These are phyloP conservation scores for Epichloe brachyelytri DNA, from an alignment of 2,329 filamentous ascomycete genomes.

Conservation along the genomic window DNA sequence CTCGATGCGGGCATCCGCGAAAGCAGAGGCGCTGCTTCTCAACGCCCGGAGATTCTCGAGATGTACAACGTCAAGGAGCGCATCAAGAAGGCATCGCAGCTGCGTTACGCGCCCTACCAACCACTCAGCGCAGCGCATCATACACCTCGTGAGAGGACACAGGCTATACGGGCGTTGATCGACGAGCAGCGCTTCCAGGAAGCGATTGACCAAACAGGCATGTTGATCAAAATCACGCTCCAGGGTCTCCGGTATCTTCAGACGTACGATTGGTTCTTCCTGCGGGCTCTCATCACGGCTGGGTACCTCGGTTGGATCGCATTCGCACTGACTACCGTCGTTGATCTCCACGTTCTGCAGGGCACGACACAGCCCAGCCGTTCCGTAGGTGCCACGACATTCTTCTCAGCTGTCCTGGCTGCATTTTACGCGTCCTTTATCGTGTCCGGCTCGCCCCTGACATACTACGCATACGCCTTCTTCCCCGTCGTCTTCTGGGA, in stretches of 20 bases:
- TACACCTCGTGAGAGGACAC: constrained; percentile 25
- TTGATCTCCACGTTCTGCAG: constrained; percentile 37
- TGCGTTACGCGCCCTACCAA: constrained; percentile 66
- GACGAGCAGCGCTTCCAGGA: constrained; percentile 29
- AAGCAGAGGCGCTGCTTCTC: constrained; percentile 70
- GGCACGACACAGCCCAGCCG: constrained; percentile 34
- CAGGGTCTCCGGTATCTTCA: constrained; percentile 86
- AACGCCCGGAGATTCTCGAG: constrained; percentile 84
- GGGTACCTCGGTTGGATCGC: constrained; percentile 97
- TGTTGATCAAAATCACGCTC: constrained; percentile 63
- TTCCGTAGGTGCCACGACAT: constrained; percentile 39
- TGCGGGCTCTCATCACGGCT: constrained; percentile 74
- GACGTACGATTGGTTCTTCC: constrained; percentile 96
- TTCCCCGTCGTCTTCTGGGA: constrained; percentile 1
- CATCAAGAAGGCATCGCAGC: constrained; percentile 60
- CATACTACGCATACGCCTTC: constrained; percentile 68
- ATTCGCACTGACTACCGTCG: constrained; percentile 77
- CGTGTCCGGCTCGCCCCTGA: constrained; percentile 62
- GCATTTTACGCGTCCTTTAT: constrained; percentile 67
- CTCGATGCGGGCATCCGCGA: constrained; percentile 59
- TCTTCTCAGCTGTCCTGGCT: constrained; percentile 67
- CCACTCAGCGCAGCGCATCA: constrained; percentile 48
- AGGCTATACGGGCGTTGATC: no score
- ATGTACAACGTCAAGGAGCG: constrained; percentile 94
- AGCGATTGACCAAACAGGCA: constrained; percentile 66